Evolutionary conservation across 164 flowering plant species (phyloP), one percentile per base, ranked within the genome.

Genomic region (Magnolia changhungtana): DNA sequence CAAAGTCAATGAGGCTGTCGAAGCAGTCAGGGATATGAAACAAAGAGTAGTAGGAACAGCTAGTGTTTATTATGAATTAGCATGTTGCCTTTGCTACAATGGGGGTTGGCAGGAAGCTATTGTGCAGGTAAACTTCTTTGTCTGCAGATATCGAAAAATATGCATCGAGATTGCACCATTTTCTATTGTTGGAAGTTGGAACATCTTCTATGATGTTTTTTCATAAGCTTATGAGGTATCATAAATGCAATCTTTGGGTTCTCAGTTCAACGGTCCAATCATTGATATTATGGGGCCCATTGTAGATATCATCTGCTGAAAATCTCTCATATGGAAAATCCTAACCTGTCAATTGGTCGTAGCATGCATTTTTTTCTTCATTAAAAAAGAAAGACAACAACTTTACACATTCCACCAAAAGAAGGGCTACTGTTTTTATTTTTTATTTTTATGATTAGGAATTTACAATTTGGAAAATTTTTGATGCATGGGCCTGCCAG

Each of bases 81-180:
- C 97, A 37, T 93, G 97, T 82, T 92, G 98, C 87, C 97, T 96
- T 82, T 92, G 98, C 86, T 81, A 83, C 79, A 80, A 83, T 78
- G 97, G 99, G 69, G 90, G 85, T 23, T 94, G 99, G 98, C 83
- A 82, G 84, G 97, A 96, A 72, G 99, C 98, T 73, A 80, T 91
- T 80, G 2, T 76, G 69, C 92, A 87, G 95, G 99, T 93, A 78
- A 66, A 78, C 67, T 76, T 29, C 29, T 51, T 16, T 21, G 10
- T 55, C 31, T 13, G 45, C 52, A 72, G 23, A 51, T 72, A n/a
- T 1, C 16, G 37, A 37, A 31, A 68, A 29, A 31, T 68, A 31
- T 64, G 21, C 67, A 64, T n/a, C 0, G 61, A 55, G 61, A 55
- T 11, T 3, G 13, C 61, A 11, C 61, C 61, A 55, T 55, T 37